Evolutionary conservation across 768 basidiomycete genomes (phyloP).

Genomic region (Suillus alpinus): DNA sequence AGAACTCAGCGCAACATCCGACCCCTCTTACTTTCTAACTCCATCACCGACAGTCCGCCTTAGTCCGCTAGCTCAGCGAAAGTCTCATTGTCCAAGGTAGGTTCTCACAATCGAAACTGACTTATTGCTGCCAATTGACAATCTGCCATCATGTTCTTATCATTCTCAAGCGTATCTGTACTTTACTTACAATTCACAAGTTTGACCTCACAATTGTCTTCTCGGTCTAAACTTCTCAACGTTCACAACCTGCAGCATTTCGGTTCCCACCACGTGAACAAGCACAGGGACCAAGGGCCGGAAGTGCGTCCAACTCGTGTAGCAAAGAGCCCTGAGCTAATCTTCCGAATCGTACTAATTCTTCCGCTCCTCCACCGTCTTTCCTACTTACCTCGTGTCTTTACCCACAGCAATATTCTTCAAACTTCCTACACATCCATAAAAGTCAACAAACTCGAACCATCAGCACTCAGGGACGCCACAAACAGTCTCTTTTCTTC

Average conservation of each 20-base stretch:
- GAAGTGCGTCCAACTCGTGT: conserved; percentile 37
- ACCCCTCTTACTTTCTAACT: conserved; percentile 20
- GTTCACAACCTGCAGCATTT: conserved; percentile 19
- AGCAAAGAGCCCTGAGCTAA: conserved; percentile 33
- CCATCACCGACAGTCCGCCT: conserved; percentile 32
- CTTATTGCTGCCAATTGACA: conserved; percentile 17
- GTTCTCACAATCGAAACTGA: conserved; percentile 9
- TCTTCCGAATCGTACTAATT: conserved; percentile 28
- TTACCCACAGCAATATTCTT: conserved; percentile 10
- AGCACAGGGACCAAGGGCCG: conserved; percentile 26
- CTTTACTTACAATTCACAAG: too few species aligned
- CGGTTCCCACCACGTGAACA: conserved; percentile 37
- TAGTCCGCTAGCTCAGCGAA: conserved; percentile 37
- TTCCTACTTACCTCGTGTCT: conserved; percentile 7
- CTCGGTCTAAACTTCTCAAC: conserved; percentile 16
- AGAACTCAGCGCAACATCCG: conserved; percentile 26
- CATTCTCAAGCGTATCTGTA: not conserved
- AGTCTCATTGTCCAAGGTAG: conserved; percentile 25
- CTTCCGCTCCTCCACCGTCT: conserved; percentile 22
- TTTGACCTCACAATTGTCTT: conserved; percentile 8
- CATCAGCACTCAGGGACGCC: conserved; percentile 31
- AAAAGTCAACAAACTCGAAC: conserved; percentile 7
- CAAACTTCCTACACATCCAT: conserved; percentile 9
- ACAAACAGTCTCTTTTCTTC: conserved; percentile 32
- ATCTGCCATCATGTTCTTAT: conserved; percentile 20